Percentiles rank a stretch among this genome's conserved stretches.
These are phyloP conservation scores for Claviceps sp. DNA, from an alignment of 2,329 filamentous ascomycete genomes.

Conservation along the genomic window DNA sequence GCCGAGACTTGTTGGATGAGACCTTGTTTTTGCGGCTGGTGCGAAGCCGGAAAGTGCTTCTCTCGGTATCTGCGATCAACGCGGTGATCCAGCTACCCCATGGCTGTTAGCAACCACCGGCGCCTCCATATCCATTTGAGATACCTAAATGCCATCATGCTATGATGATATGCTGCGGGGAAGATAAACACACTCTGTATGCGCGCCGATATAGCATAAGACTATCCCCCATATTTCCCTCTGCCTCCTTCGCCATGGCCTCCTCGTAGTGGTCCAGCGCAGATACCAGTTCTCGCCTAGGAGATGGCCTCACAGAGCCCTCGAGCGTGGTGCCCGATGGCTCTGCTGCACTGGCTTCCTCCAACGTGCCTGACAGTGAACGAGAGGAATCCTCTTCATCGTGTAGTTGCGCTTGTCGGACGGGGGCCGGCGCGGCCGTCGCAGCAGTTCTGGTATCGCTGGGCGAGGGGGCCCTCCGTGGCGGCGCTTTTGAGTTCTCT, in stretches of 20 bases:
- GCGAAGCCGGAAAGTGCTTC: conserved; percentile 62
- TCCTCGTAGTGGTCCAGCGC: conserved; percentile 88
- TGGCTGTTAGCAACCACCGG: too few species aligned
- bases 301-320: conserved; percentile 4
- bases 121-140: too few species aligned
- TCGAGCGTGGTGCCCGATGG: conserved; percentile 8
- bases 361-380: conserved; percentile 6
- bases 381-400: conserved; percentile 6
- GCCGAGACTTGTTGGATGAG: conserved; percentile 19
- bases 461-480: background rate
- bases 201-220: conserved; percentile 78
- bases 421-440: background rate
- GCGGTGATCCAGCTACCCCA: conserved; percentile 56
- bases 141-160: too few species aligned
- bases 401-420: background rate
- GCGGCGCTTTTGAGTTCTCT: background rate
- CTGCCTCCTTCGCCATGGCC: conserved; percentile 76
- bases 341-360: conserved; percentile 5
- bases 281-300: conserved; percentile 44
- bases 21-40: conserved; percentile 29
- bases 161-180: too few species aligned
- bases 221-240: conserved; percentile 81
- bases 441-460: background rate
- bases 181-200: conserved; percentile 48
- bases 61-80: conserved; percentile 82